phyloP scores from a whole-genome alignment of 208 protist species.

The Kentomonas sorsogonicus region DNA sequence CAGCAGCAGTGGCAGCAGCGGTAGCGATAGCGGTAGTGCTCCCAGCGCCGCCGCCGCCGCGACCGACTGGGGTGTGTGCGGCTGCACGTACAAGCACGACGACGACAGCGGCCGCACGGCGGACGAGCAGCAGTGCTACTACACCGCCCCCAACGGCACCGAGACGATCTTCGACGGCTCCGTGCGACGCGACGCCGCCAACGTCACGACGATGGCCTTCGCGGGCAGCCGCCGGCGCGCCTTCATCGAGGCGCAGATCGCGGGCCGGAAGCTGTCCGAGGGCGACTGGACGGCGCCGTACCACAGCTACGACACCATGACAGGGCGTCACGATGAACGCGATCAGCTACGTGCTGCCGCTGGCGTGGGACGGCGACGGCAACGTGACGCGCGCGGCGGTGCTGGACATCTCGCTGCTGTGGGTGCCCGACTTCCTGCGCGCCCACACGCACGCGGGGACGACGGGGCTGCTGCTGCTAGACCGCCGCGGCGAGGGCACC shows the following conservation, averaged over 20 bases:
- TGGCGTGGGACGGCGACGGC: conserved; percentile 15
- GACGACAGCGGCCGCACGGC: conserved; percentile 4
- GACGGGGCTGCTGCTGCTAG: conserved; percentile 33
- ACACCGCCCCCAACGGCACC: conserved; percentile 19
- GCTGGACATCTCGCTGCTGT: conserved; percentile 26
- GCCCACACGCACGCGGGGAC: conserved; percentile 25
- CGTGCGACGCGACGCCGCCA: conserved; percentile 9
- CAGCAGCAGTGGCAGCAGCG: background rate
- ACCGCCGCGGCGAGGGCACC: conserved; percentile 27
- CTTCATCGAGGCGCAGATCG: conserved; percentile 23
- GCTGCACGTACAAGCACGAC: conserved; percentile 21
- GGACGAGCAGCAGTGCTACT: too few relatives aligned
- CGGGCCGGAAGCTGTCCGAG: background rate
- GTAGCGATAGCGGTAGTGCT: background rate
- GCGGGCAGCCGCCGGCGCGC: conserved; percentile 12
- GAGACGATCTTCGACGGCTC: conserved; percentile 28
- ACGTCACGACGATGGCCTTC: conserved; percentile 9
- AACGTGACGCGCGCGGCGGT: conserved; percentile 24
- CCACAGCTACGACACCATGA: conserved; percentile 19
- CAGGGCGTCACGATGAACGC: conserved; percentile 8
- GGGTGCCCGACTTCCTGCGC: conserved; percentile 21
- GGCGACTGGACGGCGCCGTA: conserved; percentile 46
- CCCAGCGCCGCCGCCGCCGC: background rate
- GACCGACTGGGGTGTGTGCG: conserved; percentile 29
- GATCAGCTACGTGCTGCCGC: conserved; percentile 39